Percentiles rank a stretch among this genome's conserved stretches.
Conservation (phyloP, 1,284 basidiomycete genomes). For the Rhizoctonia solani region DNA sequence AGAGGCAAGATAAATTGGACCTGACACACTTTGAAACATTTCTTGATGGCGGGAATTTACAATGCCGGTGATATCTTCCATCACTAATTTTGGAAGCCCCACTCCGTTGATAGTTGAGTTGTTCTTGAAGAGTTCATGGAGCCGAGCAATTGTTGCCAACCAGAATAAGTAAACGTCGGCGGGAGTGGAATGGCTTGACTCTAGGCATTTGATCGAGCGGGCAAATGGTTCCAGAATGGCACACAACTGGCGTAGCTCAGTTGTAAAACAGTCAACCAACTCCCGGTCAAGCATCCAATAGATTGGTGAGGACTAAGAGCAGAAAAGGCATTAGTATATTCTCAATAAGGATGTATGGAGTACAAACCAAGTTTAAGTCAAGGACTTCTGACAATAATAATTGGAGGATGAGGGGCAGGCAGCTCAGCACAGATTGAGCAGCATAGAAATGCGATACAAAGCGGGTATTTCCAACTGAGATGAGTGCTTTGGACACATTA, state of each 20-base stretch:
- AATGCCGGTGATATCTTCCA: slow-evolving; percentile 20
- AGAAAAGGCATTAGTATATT: not conserved
- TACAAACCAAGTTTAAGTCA: slow-evolving; percentile 2
- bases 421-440: not conserved
- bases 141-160: slow-evolving; percentile 26
- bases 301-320: not conserved
- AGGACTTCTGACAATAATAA: slow-evolving; percentile 7
- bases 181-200: slow-evolving; percentile 28
- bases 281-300: slow-evolving; percentile 30
- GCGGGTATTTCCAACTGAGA: slow-evolving; percentile 44
- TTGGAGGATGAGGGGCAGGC: slow-evolving; percentile 3
- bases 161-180: slow-evolving; percentile 37
- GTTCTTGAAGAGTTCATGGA: slow-evolving; percentile 10
- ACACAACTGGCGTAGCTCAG: slow-evolving; percentile 15
- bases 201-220: slow-evolving; percentile 33
- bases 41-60: slow-evolving; percentile 28
- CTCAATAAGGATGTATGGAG: not conserved
- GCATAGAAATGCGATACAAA: slow-evolving; percentile 43
- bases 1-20: slow-evolving; percentile 18
- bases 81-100: not conserved
- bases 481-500: slow-evolving; percentile 42
- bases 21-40: slow-evolving; percentile 22
- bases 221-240: slow-evolving; percentile 33
- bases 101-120: slow-evolving; percentile 2
- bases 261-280: not conserved